Base-by-base conservation (phyloP, 768 basidiomycete genomes). In the Psilocybe cyanescens region DNA sequence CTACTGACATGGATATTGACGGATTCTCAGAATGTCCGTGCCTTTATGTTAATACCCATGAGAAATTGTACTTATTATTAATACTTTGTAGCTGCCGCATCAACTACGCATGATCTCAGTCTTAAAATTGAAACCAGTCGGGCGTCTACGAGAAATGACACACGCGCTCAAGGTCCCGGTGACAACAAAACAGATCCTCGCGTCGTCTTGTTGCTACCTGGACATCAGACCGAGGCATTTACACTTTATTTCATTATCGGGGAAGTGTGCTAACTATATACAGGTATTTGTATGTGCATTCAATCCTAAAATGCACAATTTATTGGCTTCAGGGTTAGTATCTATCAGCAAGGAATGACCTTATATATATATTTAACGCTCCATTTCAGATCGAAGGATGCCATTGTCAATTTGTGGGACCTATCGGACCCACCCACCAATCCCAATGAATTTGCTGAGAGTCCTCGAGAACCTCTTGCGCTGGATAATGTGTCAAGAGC, bases 231-330 rank as follows among this genome's bases (percentile, higher is more conserved):
- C 35, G 88, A 90, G 74, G 88, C 86, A 71, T 29, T 50, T 55
- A 51, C 33, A 14, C 44, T 35, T 8, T 50, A 47, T 19, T 46
- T 24, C 57, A 46, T 19, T 14, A 4, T 35, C 8, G 46, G 11
- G 16, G 24, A 48, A 9, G 19, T 57, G 35, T 50, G 35, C 24
- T 48, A 30, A 28, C 19, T 33, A 62, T 44, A 28, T 9, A 30
- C 56, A 93, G 91, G 90, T 94, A 6, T 94, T 93, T 57, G 86
- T 91, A 5, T 91, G 90, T 58, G 84, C 88, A 3, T 94, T 90
- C 81, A 94, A 91, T 73, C 91, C 92, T 11, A 78, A 75, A 39
- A 76, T 81, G 35, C 78, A 77, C 31, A 79, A 83, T 41, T 68
- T 86, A n/a, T 74, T 94, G 16, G 90, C 90, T 19, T 86, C 91